phyloP scores from a whole-genome alignment of 2,329 filamentous ascomycete genomes.

The Coleophoma crateriformis region DNA sequence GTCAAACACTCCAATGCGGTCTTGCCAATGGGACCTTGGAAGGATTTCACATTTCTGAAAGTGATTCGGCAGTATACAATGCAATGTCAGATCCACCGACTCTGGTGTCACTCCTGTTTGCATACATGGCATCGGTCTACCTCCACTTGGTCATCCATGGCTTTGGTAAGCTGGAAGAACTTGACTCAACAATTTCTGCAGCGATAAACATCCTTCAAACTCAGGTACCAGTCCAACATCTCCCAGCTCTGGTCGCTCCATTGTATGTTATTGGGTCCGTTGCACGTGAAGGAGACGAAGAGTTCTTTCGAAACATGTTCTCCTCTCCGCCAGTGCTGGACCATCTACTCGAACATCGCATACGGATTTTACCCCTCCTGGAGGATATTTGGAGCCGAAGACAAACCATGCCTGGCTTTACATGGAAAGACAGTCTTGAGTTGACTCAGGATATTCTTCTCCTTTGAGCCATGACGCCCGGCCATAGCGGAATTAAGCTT shows the following conservation, averaged over 20 bases:
- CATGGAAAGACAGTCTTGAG: slow-evolving; percentile 9
- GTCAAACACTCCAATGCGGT: slow-evolving; percentile 12
- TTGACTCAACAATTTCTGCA: slow-evolving; percentile 11
- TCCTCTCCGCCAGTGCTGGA: slow-evolving; percentile 17
- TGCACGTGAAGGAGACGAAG: slow-evolving; percentile 14
- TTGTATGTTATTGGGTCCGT: slow-evolving; percentile 20
- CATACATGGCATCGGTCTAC: slow-evolving; percentile 17
- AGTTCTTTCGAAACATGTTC: slow-evolving; percentile 18
- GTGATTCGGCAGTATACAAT: slow-evolving; percentile 1
- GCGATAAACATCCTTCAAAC: slow-evolving; percentile 15
- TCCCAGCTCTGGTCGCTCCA: slow-evolving; percentile 17
- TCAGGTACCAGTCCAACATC: slow-evolving; percentile 6
- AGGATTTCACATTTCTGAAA: slow-evolving; percentile 7
- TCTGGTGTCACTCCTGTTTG: slow-evolving; percentile 18
- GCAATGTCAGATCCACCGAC: slow-evolving; percentile 1
- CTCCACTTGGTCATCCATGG: slow-evolving; percentile 19
- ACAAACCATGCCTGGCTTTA: slow-evolving; percentile 3
- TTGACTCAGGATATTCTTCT: slow-evolving; percentile 12
- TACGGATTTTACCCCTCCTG: slow-evolving; percentile 18
- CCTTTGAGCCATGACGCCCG: slow-evolving; percentile 6
- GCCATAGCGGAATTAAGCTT: background rate
- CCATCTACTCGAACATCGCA: slow-evolving; percentile 18
- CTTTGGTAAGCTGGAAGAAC: slow-evolving; percentile 7
- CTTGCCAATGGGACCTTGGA: slow-evolving; percentile 11
- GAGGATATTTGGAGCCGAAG: slow-evolving; percentile 19